A percentile compares a stretch with the other conserved stretches of the same genome.
phyloP scores from a whole-genome alignment of 352 stramenopile genomes.

The Pythium rhizo-oryzae region DNA sequence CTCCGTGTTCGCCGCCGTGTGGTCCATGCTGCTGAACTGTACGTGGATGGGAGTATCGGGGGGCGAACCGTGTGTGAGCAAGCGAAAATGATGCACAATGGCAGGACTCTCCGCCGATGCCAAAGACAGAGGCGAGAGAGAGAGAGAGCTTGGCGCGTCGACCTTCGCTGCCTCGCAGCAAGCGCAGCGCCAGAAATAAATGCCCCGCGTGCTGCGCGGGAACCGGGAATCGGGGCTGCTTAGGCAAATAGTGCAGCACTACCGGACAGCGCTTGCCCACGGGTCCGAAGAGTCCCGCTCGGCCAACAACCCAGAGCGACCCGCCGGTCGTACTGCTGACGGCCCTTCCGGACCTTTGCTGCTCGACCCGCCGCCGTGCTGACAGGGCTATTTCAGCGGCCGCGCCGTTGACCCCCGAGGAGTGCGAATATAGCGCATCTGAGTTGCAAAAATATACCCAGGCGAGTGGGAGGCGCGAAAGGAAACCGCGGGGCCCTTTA shows the following conservation, averaged over 20 bases:
- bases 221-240: not conserved
- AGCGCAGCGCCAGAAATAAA: slow-evolving; percentile 16
- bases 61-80: slow-evolving; percentile 17
- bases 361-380: not conserved
- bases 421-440: slow-evolving; percentile 12
- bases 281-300: not conserved
- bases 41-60: not conserved
- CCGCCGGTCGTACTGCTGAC: not conserved
- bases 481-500: too few species aligned
- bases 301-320: not conserved
- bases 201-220: not conserved
- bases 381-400: slow-evolving; percentile 2
- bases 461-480: not conserved
- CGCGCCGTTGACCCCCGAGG: not conserved
- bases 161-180: not conserved
- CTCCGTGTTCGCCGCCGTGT: not conserved
- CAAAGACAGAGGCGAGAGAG: not conserved
- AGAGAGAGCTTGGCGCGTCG: not conserved
- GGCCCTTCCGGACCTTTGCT: too few species aligned
- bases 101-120: not conserved
- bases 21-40: not conserved
- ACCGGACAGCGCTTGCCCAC: not conserved
- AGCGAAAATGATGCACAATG: slow-evolving; percentile 30
- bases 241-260: not conserved
- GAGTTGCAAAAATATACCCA: slow-evolving; percentile 13